A percentile compares a stretch with the other conserved stretches of the same genome.
Evolutionary conservation across 176 grass and related monocot species (phyloP).

Genomic region (Aegilops bicornis): DNA sequence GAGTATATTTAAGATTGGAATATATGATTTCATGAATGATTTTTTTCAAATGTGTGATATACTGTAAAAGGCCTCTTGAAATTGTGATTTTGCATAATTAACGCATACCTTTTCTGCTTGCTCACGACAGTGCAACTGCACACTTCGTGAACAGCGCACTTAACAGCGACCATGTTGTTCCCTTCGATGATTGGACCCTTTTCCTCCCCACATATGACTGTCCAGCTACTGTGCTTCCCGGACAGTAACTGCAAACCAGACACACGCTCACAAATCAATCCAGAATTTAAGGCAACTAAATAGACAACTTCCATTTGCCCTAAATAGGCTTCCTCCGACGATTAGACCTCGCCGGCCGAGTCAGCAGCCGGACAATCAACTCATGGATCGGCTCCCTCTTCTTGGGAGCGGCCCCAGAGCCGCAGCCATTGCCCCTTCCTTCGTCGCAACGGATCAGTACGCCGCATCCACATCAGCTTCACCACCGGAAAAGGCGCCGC

Average conservation of each 20-base stretch:
- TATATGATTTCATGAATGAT: too few species aligned
- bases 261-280: background rate
- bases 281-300: slow-evolving; percentile 31
- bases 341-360: background rate
- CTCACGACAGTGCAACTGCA: background rate
- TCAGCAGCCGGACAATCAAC: background rate
- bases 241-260: slow-evolving; percentile 6
- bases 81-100: too few species aligned
- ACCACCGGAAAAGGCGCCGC: background rate
- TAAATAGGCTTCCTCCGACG: slow-evolving; percentile 4
- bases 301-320: slow-evolving; percentile 16
- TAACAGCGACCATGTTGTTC: slow-evolving; percentile 25
- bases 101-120: too few species aligned
- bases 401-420: slow-evolving; percentile 27
- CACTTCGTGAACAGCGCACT: background rate
- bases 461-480: background rate
- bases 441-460: slow-evolving; percentile 3
- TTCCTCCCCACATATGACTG: slow-evolving; percentile 24
- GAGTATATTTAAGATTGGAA: too few species aligned
- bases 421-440: slow-evolving; percentile 19
- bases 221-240: slow-evolving; percentile 4
- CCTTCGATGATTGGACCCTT: slow-evolving; percentile 34
- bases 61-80: too few species aligned
- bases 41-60: too few species aligned
- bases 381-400: slow-evolving; percentile 50